Percentiles rank a stretch among this genome's conserved stretches.
Conservation (phyloP, 192 early-diverging fungal genomes). For the Obelidium mucronatum region DNA sequence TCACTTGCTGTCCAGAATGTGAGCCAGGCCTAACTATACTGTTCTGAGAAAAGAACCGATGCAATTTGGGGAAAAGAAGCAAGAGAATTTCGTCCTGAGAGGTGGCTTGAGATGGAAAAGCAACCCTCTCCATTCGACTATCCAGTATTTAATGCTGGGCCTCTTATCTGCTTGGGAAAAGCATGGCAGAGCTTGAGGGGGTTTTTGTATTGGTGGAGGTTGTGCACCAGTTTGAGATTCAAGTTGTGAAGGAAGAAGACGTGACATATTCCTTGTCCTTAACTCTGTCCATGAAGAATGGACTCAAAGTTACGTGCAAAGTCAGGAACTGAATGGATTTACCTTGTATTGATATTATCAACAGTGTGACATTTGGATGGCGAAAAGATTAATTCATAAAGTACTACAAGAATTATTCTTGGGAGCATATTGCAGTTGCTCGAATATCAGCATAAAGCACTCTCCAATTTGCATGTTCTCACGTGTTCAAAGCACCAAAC, state of each 20-base stretch:
- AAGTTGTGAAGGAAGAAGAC: conserved; percentile 16
- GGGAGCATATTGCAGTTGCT: too few species aligned
- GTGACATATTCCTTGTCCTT: conserved; percentile 35
- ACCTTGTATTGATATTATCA: too few species aligned
- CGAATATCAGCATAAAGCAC: too few species aligned
- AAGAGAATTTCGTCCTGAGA: conserved; percentile 65
- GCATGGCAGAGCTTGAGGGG: conserved; percentile 52
- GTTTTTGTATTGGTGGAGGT: conserved; percentile 42
- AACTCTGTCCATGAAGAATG: conserved; percentile 39
- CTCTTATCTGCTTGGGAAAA: conserved; percentile 51
- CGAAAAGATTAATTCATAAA: too few species aligned
- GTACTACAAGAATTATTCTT: too few species aligned
- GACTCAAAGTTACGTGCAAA: conserved; percentile 17
- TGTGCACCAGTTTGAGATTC: conserved; percentile 35
- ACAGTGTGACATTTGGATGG: too few species aligned
- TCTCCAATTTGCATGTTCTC: too few species aligned
- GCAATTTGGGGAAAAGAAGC: conserved; percentile 74
- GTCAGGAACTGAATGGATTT: too few species aligned
- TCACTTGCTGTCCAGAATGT: too few species aligned
- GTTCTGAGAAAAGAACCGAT: conserved; percentile 57
- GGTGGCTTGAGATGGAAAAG: conserved; percentile 62
- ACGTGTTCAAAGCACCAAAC: too few species aligned
- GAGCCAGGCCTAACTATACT: too few species aligned
- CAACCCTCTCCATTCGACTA: conserved; percentile 48
- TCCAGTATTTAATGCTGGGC: conserved; percentile 52